A percentile compares a stretch with the other conserved stretches of the same genome.
phyloP scores from a whole-genome alignment of 2,329 filamentous ascomycete genomes.

The Xylaria sp. region DNA sequence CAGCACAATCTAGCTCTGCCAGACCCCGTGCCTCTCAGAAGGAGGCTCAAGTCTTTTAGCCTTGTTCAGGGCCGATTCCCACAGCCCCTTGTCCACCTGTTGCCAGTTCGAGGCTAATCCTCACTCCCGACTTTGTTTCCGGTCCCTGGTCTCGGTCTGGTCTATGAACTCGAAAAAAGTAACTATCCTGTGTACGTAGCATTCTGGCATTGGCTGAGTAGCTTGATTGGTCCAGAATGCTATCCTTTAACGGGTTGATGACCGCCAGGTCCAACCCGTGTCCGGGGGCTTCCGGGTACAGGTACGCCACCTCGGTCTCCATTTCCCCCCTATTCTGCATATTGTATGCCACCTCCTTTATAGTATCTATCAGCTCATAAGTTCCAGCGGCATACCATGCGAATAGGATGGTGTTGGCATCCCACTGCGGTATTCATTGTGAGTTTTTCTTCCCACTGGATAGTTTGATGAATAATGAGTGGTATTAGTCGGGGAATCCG shows the following conservation, averaged over 20 bases:
- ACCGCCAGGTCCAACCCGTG: slow-evolving; percentile 64
- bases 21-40: slow-evolving; percentile 65
- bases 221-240: no score
- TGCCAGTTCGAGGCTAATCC: no score
- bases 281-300: slow-evolving; percentile 64
- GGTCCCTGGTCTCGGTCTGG: no score
- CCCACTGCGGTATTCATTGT: slow-evolving; percentile 71
- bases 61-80: slow-evolving; percentile 60
- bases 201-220: no score
- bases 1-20: slow-evolving; percentile 58
- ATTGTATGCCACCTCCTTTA: no score
- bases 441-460: no score
- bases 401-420: slow-evolving; percentile 65
- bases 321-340: slow-evolving; percentile 63
- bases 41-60: slow-evolving; percentile 64
- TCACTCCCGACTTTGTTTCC: no score
- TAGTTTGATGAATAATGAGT: no score
- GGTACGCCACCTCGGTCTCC: slow-evolving; percentile 63
- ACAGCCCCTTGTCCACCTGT: slow-evolving; percentile 53
- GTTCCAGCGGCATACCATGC: slow-evolving; percentile 65
- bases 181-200: no score
- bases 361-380: no score
- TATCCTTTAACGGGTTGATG: slow-evolving; percentile 62
- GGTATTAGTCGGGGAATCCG: no score
- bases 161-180: slow-evolving; percentile 62